Evolutionary conservation across 306 rosid genomes (phyloP), one percentile per base, ranked within the genome.

Genomic region (Acacia melanoxylon): DNA sequence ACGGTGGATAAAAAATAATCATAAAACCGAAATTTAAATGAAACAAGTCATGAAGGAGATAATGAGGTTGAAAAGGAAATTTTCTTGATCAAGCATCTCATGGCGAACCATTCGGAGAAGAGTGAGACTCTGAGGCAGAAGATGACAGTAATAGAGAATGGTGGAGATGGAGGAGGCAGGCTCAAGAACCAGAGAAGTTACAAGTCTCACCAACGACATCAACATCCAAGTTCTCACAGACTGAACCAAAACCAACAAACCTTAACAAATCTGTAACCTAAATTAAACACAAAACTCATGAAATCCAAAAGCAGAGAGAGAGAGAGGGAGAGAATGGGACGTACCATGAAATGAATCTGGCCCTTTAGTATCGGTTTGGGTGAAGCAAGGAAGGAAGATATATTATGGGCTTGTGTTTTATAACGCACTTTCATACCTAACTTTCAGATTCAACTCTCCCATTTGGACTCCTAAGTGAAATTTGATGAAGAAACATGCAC

Each of bases 81-180:
- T 90, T 14, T 91, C 92, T 24, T 54, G 81, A 45, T 87, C 82
- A 1, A 90, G 94, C 74, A 93, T 72, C 42, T 93, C 91, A 4
- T 84, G 91, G 0, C 87, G 88, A 52, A 91, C 93, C 66, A 90
- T 76, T 41, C 33, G 15, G 2, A 10, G 10, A 10, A 69, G 54
- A 44, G 7, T 3, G 20, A 41, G 3, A 8, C 13, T 42, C 5
- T 85, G 92, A 74, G 96, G 98, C 0, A 93, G 79, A 84, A 93
- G 89, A 69, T 86, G 87, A 31, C 96, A 81, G 84, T 91, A 87
- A 72, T 74, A 89, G 9, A 93, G 87, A 45, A 91, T 59, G 25
- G 98, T 93, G 31, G 96, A 78, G 78, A 89, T 82, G 27, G 92
- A 85, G 35, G 86, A 83, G 9, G 86, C 79, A 62, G 97, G 97